Percentiles rank a stretch among this genome's conserved stretches.
These are phyloP conservation scores for Rhodosporidiobolus sp. DNA, from an alignment of 768 basidiomycete species.

Conservation along the genomic window DNA sequence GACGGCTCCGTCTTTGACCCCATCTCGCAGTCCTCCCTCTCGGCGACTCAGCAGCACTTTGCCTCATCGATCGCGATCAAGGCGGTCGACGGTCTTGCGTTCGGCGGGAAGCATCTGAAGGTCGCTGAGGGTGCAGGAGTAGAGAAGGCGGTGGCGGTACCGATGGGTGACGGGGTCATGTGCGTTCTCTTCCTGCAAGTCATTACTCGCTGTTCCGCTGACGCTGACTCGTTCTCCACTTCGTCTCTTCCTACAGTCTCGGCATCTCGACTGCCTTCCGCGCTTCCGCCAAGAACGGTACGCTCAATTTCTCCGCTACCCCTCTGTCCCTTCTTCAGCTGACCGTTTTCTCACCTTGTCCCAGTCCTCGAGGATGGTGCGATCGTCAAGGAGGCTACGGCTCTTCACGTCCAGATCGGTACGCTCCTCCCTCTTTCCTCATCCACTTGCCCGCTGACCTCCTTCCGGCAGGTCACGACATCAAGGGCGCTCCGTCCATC, in stretches of 20 bases:
- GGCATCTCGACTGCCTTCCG: conserved; percentile 26
- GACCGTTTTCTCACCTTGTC: background rate
- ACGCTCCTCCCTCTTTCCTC: background rate
- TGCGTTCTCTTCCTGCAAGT: conserved; percentile 27
- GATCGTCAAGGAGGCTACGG: conserved; percentile 60
- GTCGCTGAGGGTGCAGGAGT: conserved; percentile 25
- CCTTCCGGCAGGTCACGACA: conserved; percentile 49
- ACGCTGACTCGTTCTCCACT: background rate
- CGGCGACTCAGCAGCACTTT: background rate
- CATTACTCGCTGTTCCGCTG: background rate
- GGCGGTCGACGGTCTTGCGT: conserved; percentile 22
- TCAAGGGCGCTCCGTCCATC: conserved; percentile 57
- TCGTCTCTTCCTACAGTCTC: background rate
- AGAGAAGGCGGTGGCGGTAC: conserved; percentile 19
- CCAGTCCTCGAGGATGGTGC: conserved; percentile 60
- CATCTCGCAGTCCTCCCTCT: conserved; percentile 8
- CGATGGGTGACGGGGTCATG: conserved; percentile 13
- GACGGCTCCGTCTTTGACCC: conserved; percentile 22
- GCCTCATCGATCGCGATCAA: background rate
- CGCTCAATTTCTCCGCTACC: background rate
- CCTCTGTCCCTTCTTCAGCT: background rate
- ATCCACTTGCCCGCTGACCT: too few species aligned
- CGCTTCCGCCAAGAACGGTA: conserved; percentile 17
- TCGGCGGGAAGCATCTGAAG: conserved; percentile 30
- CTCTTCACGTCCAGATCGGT: conserved; percentile 63